Evolutionary conservation across 2,329 filamentous ascomycete genomes (phyloP).

Genomic region (Microsporum canis): DNA sequence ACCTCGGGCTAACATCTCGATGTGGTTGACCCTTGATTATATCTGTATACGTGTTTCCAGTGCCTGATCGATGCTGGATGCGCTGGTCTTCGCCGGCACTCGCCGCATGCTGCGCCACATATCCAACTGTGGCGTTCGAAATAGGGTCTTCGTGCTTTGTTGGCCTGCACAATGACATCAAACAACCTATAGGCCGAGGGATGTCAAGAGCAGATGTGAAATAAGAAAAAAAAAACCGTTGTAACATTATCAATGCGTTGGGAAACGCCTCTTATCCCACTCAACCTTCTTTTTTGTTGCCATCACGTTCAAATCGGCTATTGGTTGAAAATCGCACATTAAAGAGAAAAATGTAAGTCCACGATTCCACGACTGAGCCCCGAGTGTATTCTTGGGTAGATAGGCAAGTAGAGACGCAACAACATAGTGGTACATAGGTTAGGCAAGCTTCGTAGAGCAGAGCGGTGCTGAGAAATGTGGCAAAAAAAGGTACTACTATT

Average conservation of each 20-base stretch:
- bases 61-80: neutral
- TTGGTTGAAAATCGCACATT: neutral
- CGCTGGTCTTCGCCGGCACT: neutral
- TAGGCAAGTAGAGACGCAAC: neutral
- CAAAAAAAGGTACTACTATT: neutral
- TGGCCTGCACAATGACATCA: neutral
- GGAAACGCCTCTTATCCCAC: neutral
- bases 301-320: neutral
- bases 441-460: neutral
- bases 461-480: neutral
- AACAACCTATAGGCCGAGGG: neutral
- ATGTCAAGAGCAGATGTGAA: neutral
- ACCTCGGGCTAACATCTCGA: neutral
- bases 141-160: neutral
- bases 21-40: neutral
- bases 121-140: neutral
- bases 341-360: neutral
- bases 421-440: neutral
- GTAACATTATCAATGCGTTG: too few species aligned
- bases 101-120: neutral
- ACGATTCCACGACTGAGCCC: neutral
- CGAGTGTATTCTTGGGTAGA: neutral
- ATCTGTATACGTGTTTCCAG: constrained; percentile 1
- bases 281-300: neutral
- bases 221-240: neutral